These are phyloP conservation scores for Ophiocordyceps polyrhachis-furcata DNA, from an alignment of 2,329 filamentous ascomycete genomes.

Conservation along the genomic window DNA sequence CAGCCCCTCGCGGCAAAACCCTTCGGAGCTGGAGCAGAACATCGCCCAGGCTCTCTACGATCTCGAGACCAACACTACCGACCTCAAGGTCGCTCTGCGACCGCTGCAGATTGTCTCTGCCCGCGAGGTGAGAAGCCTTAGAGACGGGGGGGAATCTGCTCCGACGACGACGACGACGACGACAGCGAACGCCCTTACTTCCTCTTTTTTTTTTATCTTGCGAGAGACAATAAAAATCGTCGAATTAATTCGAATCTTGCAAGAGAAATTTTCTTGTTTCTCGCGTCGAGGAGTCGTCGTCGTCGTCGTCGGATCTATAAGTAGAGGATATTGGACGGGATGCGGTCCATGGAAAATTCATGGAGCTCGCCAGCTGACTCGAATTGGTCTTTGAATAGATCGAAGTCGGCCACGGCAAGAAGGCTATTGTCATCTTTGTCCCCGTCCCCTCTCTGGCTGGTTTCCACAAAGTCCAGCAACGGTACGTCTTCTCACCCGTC, in stretches of 20 bases:
- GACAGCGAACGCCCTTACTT: too few relatives aligned
- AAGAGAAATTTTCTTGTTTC: too few relatives aligned
- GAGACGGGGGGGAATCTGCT: background rate
- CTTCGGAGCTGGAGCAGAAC: conserved; percentile 92
- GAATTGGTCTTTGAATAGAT: conserved; percentile 51
- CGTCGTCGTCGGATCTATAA: background rate
- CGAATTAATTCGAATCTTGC: too few relatives aligned
- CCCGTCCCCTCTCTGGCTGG: conserved; percentile 94
- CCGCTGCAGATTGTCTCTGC: conserved; percentile 98
- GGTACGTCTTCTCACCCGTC: conserved; percentile 43
- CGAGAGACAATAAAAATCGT: too few relatives aligned
- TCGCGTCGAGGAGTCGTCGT: background rate
- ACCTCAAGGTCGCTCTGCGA: conserved; percentile 89
- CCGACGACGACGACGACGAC: background rate
- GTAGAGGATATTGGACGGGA: conserved; percentile 49
- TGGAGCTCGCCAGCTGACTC: conserved; percentile 65
- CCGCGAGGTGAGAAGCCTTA: conserved; percentile 73
- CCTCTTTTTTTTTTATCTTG: too few relatives aligned
- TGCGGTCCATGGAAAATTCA: conserved; percentile 49
- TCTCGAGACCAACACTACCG: conserved; percentile 97
- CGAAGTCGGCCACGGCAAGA: conserved; percentile 99
- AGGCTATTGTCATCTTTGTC: conserved; percentile 99
- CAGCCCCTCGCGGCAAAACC: conserved; percentile 89
- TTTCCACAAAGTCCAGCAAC: conserved; percentile 99
- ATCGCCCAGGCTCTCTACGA: conserved; percentile 96